These are phyloP conservation scores for Pichia exigua DNA, from an alignment of 805 yeast species.

Conservation along the genomic window DNA sequence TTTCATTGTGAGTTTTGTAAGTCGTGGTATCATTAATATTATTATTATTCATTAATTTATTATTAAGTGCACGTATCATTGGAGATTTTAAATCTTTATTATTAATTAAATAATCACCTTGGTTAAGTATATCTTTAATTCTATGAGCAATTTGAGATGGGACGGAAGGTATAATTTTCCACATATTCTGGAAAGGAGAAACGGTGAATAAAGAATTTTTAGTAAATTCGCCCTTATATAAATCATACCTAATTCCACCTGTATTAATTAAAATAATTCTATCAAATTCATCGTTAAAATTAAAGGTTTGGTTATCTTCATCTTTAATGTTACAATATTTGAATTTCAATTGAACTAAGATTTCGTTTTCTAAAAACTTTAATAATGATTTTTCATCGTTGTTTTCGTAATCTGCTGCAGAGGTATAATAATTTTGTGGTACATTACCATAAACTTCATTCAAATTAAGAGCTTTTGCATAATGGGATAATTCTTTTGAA, in stretches of 20 bases:
- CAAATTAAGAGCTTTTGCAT: constrained; percentile 43
- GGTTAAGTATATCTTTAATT: constrained; percentile 51
- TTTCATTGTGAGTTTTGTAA: not conserved
- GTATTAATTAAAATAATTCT: constrained; percentile 69
- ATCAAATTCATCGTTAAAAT: constrained; percentile 26
- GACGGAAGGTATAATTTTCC: constrained; percentile 57
- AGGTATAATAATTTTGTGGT: constrained; percentile 57
- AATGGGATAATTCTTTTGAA: constrained; percentile 33
- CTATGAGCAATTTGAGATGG: constrained; percentile 50
- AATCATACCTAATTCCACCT: constrained; percentile 82
- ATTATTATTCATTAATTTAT: not conserved
- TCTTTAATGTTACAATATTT: constrained; percentile 14
- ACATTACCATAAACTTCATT: constrained; percentile 56
- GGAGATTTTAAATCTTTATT: constrained; percentile 18
- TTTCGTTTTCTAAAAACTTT: constrained; percentile 46
- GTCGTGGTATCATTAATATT: not conserved
- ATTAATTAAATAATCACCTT: constrained; percentile 33
- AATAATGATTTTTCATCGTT: constrained; percentile 51
- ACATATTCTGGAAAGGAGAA: constrained; percentile 75
- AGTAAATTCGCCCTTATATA: constrained; percentile 79
- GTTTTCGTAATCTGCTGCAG: constrained; percentile 48
- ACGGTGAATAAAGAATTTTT: constrained; percentile 72
- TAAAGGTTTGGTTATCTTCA: constrained; percentile 1
- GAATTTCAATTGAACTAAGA: constrained; percentile 33
- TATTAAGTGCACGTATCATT: constrained; percentile 19